Evolutionary conservation across 495 filamentous ascomycete species (phyloP).

Genomic region (Hypoxylon cercidicola): DNA sequence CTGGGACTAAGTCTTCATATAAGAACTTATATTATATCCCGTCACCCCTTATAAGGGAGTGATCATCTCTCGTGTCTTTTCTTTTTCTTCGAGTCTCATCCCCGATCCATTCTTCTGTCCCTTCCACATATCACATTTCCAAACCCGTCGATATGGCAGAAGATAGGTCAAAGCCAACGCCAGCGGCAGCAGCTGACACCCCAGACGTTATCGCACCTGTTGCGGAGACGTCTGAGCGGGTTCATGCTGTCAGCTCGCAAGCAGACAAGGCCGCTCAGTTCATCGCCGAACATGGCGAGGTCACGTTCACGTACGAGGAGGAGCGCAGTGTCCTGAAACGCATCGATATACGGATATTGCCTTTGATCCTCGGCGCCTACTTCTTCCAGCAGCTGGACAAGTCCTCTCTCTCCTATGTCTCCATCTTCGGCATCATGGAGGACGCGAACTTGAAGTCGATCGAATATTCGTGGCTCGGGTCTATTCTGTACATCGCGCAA

Average conservation of each 20-base stretch:
- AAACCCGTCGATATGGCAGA: constrained; percentile 29
- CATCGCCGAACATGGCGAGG: constrained; percentile 51
- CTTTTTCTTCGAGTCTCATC: neutral
- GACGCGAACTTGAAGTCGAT: constrained; percentile 60
- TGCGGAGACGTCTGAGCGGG: constrained; percentile 33
- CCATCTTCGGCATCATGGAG: constrained; percentile 64
- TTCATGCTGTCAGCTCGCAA: constrained; percentile 29
- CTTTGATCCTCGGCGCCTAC: constrained; percentile 62
- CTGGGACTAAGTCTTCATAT: constrained; percentile 30
- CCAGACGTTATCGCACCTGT: constrained; percentile 42
- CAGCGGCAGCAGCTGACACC: constrained; percentile 25
- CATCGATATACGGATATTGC: constrained; percentile 60
- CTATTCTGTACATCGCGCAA: constrained; percentile 56
- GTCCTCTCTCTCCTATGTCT: constrained; percentile 60
- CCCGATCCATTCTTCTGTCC: neutral
- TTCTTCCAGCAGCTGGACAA: constrained; percentile 67
- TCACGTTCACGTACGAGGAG: constrained; percentile 52
- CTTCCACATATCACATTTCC: neutral
- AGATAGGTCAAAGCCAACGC: constrained; percentile 11
- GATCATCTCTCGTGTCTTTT: neutral
- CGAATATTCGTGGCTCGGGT: constrained; percentile 61
- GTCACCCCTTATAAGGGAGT: constrained; percentile 1
- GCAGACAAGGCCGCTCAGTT: constrained; percentile 56
- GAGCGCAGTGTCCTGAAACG: constrained; percentile 52
- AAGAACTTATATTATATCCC: constrained; percentile 21